Percentiles rank a stretch among this genome's conserved stretches.
phyloP scores from a whole-genome alignment of 2,329 filamentous ascomycete genomes.

The Calonectria montana region DNA sequence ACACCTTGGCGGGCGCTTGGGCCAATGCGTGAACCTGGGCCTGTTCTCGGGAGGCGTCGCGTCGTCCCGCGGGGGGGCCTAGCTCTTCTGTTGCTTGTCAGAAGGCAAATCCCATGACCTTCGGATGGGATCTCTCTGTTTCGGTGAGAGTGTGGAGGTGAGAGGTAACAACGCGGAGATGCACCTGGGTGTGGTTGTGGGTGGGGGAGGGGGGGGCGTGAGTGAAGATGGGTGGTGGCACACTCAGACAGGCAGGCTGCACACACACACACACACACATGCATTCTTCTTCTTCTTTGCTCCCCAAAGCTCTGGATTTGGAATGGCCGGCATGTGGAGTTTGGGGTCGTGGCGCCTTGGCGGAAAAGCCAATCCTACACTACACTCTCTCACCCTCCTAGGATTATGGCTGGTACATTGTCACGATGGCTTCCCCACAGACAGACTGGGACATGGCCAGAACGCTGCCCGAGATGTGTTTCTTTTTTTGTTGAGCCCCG shows the following conservation, averaged over 20 bases:
- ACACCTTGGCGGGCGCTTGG: constrained; percentile 10
- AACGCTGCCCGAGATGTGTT: background rate
- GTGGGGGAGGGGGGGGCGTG: background rate
- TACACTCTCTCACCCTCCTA: background rate
- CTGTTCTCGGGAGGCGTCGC: constrained; percentile 7
- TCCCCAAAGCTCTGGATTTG: constrained; percentile 9
- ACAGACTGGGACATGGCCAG: background rate
- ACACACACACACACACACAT: background rate
- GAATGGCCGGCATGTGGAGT: constrained; percentile 20
- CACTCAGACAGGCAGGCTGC: background rate
- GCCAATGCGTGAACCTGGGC: background rate
- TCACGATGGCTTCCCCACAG: background rate
- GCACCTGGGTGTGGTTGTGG: background rate
- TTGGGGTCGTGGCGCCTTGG: constrained; percentile 19
- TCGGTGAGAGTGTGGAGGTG: background rate
- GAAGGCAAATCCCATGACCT: constrained; percentile 18
- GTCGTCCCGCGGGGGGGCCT: background rate
- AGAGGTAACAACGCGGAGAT: constrained; percentile 11
- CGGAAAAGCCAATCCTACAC: constrained; percentile 14
- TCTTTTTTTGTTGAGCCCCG: constrained; percentile 5
- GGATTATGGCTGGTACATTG: background rate
- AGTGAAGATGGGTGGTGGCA: background rate
- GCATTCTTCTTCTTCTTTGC: background rate
- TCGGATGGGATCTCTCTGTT: background rate
- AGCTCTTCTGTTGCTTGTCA: background rate